Evolutionary conservation across 345 rosid species (phyloP), one percentile per base, ranked within the genome.

Genomic region (Ricinus communis): DNA sequence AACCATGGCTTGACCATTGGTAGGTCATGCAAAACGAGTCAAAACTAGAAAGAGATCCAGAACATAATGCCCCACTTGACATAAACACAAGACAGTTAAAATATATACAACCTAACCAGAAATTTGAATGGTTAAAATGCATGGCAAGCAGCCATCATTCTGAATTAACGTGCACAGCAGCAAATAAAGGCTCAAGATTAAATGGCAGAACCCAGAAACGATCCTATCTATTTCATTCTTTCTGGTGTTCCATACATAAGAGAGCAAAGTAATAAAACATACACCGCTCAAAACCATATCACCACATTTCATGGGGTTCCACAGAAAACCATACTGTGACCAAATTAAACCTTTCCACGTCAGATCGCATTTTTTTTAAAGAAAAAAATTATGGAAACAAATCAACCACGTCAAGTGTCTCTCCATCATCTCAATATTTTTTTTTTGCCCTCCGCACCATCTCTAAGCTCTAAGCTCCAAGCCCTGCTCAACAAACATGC

Each of bases 401-500:
- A 61, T 60, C 69, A 64, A 62, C 75, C 72, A 65, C 70, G 72
- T 47, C 71, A 52, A 25, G 62, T 40, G 74, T 69, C 74, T 68
- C 73, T 53, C 58, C 52, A 19, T 47, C 66, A 50, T 14, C 33
- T 57, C 46, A 14, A 54, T 22, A n/a, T 28, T 12, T 56, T 46
- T 57, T 50, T 22, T 50, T 41, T 14, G 25, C 41, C 72, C n/a
- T 38, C 21, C 45, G 57, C 73, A 55, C 71, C 72, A 28, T 45
- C 66, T 65, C 41, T 54, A 10, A 25, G n/a, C n/a, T n/a, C n/a
- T 57, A 66, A 51, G 71, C 82, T 69, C 78, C 79, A 72, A 68
- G 30, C 83, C 82, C 84, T 82, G 82, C 74, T 76, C 57, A 80
- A 77, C 68, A 58, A 63, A 65, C 41, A 69, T 65, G 52, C 43